Conservation (phyloP, 177 flowering plant species). For the Vitis hybrid region DNA sequence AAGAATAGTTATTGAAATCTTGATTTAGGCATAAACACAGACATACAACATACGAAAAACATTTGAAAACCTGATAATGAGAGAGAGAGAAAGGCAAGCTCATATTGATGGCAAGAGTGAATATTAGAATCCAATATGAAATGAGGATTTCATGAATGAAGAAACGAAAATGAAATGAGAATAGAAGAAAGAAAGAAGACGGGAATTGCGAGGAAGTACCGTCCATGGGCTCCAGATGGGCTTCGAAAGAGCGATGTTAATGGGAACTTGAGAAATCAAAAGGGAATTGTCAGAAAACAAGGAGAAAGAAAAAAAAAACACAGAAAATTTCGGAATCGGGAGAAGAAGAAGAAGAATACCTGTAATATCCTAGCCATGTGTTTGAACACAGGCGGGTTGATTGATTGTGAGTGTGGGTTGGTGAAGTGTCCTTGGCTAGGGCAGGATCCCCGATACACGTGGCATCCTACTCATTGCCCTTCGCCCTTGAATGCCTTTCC, state of each 20-base stretch:
- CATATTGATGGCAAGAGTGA: neutral
- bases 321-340: neutral
- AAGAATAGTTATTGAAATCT: neutral
- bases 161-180: neutral
- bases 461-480: too few relatives aligned
- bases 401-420: too few relatives aligned
- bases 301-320: neutral
- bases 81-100: neutral
- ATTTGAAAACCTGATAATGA: neutral
- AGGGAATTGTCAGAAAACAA: neutral
- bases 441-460: too few relatives aligned
- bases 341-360: neutral
- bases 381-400: too few relatives aligned
- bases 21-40: neutral
- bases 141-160: neutral
- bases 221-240: constrained; percentile 31
- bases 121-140: neutral
- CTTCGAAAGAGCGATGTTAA: constrained; percentile 9
- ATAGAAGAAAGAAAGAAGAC: neutral
- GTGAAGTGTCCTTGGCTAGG: too few relatives aligned
- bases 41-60: neutral
- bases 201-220: constrained; percentile 17
- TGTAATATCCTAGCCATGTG: neutral
- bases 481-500: too few relatives aligned
- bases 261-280: constrained; percentile 25